These are phyloP conservation scores for Dictyophora rubrovolvata DNA, from an alignment of 768 basidiomycete genomes.

Conservation along the genomic window DNA sequence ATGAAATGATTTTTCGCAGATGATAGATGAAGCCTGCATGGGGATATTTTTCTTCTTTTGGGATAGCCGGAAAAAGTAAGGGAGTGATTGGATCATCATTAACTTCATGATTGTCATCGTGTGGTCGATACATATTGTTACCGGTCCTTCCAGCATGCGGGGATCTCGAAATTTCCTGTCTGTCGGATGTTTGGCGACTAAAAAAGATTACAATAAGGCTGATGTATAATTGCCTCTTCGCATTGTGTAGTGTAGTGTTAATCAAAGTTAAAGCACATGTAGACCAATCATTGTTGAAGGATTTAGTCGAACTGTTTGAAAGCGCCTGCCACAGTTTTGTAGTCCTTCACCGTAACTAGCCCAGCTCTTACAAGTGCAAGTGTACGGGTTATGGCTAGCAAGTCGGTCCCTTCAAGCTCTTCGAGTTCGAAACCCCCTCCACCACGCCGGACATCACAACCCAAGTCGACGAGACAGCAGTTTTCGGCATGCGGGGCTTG, in stretches of 20 bases:
- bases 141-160: background rate
- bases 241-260: too few species aligned
- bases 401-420: slow-evolving; percentile 16
- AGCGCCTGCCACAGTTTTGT: background rate
- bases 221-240: too few species aligned
- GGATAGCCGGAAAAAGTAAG: background rate
- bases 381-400: slow-evolving; percentile 14
- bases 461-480: slow-evolving; percentile 72
- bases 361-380: background rate
- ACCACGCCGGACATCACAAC: slow-evolving; percentile 45
- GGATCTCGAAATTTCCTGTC: background rate
- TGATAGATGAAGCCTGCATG: background rate
- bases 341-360: background rate
- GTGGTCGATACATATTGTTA: background rate
- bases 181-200: background rate
- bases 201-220: background rate
- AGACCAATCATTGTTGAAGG: background rate
- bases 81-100: background rate
- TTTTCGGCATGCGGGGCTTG: slow-evolving; percentile 94
- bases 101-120: background rate
- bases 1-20: background rate
- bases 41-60: background rate
- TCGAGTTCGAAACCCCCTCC: slow-evolving; percentile 21
- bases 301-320: background rate
- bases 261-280: too few species aligned